Percentiles rank a stretch among this genome's conserved stretches.
Conservation (phyloP, 768 basidiomycete genomes). For the Suillus variegatus region DNA sequence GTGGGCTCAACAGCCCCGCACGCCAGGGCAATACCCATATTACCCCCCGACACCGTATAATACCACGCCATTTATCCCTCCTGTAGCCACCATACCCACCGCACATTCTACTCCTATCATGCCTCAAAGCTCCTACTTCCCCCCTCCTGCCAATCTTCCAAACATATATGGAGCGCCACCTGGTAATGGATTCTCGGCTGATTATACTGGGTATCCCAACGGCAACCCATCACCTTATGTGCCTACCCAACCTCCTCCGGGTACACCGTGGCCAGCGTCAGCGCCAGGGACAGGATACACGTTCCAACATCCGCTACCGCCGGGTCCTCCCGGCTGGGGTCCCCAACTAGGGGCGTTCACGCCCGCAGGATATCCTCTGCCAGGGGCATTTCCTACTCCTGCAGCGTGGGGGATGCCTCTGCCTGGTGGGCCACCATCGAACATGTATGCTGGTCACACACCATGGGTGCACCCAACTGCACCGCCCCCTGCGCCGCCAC, state of each 20-base stretch:
- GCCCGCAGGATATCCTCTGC: background rate
- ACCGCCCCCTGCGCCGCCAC: constrained; percentile 22
- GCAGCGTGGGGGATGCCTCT: constrained; percentile 28
- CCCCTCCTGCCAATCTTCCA: constrained; percentile 32
- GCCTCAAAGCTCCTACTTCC: constrained; percentile 34
- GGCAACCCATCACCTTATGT: constrained; percentile 29
- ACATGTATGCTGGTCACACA: constrained; percentile 23
- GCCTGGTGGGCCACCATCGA: constrained; percentile 14
- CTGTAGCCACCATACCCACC: constrained; percentile 31
- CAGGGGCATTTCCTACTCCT: constrained; percentile 19
- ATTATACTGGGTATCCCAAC: constrained; percentile 35
- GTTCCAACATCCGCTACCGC: constrained; percentile 35
- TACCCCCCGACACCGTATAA: constrained; percentile 42
- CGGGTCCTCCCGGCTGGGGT: constrained; percentile 26
- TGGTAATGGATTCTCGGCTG: constrained; percentile 22
- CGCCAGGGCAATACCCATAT: constrained; percentile 37
- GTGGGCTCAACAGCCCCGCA: constrained; percentile 38
- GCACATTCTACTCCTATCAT: constrained; percentile 25
- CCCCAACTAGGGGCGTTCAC: constrained; percentile 7
- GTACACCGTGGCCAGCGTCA: constrained; percentile 20
- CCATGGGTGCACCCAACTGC: constrained; percentile 28
- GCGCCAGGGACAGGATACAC: constrained; percentile 21
- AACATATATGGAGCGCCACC: constrained; percentile 17
- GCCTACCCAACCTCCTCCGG: constrained; percentile 18
- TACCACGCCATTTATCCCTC: constrained; percentile 40